Percentiles rank a stretch among this genome's conserved stretches.
Conservation (phyloP, 768 basidiomycete genomes). For the Pholiota molesta region DNA sequence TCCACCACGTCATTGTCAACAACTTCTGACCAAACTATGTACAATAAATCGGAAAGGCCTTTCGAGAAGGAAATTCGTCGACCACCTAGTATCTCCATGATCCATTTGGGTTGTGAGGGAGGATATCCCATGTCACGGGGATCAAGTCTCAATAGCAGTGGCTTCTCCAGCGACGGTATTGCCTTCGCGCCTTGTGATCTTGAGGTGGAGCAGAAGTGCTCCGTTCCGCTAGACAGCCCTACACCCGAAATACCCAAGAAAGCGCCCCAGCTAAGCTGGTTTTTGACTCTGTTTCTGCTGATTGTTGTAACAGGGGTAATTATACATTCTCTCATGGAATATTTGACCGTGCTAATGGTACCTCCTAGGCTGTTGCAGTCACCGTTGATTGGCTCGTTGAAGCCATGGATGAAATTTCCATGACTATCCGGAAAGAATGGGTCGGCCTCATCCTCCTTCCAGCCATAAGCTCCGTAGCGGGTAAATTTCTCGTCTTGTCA, state of each 20-base stretch:
- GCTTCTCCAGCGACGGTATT: constrained; percentile 12
- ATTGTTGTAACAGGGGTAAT: constrained; percentile 65
- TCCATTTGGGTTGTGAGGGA: constrained; percentile 11
- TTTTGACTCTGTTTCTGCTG: constrained; percentile 58
- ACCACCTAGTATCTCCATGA: constrained; percentile 11
- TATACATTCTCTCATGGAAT: constrained; percentile 6
- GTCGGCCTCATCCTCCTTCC: constrained; percentile 88
- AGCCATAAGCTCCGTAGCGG: constrained; percentile 79
- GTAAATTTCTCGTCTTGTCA: constrained; percentile 32
- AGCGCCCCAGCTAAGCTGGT: constrained; percentile 61
- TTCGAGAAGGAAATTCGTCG: constrained; percentile 8
- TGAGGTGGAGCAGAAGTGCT: background rate
- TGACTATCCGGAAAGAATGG: constrained; percentile 81
- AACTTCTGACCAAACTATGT: constrained; percentile 19
- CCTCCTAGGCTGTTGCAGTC: constrained; percentile 50
- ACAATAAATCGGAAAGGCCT: constrained; percentile 16
- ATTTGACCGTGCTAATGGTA: background rate
- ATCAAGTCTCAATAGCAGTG: constrained; percentile 14
- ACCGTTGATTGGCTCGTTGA: constrained; percentile 75
- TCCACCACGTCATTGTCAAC: constrained; percentile 18
- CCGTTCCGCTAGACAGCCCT: background rate
- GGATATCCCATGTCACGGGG: constrained; percentile 20
- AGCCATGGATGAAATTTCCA: constrained; percentile 79
- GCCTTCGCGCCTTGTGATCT: constrained; percentile 2
- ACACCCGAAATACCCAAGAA: constrained; percentile 24